Conservation (phyloP, 192 early-diverging fungal species). For the Spizellomyces punctatus region DNA sequence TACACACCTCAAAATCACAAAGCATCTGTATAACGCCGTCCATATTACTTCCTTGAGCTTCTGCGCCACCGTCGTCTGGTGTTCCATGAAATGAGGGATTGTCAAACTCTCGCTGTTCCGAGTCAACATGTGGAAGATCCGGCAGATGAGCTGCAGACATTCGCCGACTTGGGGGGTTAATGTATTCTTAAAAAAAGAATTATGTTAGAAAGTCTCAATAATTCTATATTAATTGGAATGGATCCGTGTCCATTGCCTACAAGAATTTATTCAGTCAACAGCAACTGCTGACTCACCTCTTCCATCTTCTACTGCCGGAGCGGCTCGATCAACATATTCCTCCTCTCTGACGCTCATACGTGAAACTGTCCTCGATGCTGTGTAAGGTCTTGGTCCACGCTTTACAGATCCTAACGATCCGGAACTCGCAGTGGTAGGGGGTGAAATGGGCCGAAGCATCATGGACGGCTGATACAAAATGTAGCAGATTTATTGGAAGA, state of each 20-base stretch:
- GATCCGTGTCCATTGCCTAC: too few relatives aligned
- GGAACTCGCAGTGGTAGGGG: conserved; percentile 23
- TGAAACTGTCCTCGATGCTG: conserved; percentile 8
- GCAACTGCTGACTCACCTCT: neutral
- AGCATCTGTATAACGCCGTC: conserved; percentile 34
- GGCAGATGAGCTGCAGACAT: too few relatives aligned
- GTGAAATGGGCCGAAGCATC: conserved; percentile 21
- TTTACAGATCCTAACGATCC: conserved; percentile 10
- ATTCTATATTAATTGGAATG: too few relatives aligned
- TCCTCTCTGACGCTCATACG: conserved; percentile 14
- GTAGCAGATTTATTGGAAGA: too few relatives aligned
- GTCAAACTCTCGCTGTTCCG: too few relatives aligned
- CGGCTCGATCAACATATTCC: conserved; percentile 4
- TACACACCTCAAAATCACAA: conserved; percentile 47
- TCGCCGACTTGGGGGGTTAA: too few relatives aligned
- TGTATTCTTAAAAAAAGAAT: too few relatives aligned
- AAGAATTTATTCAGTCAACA: neutral
- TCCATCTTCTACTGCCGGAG: conserved; percentile 19
- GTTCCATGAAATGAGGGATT: too few relatives aligned
- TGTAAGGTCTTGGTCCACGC: neutral
- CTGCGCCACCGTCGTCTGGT: too few relatives aligned
- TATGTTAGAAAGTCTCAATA: too few relatives aligned
- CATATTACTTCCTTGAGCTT: too few relatives aligned
- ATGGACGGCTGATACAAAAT: neutral
- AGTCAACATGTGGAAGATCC: too few relatives aligned